A percentile compares a stretch with the other conserved stretches of the same genome.
These are phyloP conservation scores for Rostrohypoxylon terebratum DNA, from an alignment of 495 filamentous ascomycete species.

Conservation along the genomic window DNA sequence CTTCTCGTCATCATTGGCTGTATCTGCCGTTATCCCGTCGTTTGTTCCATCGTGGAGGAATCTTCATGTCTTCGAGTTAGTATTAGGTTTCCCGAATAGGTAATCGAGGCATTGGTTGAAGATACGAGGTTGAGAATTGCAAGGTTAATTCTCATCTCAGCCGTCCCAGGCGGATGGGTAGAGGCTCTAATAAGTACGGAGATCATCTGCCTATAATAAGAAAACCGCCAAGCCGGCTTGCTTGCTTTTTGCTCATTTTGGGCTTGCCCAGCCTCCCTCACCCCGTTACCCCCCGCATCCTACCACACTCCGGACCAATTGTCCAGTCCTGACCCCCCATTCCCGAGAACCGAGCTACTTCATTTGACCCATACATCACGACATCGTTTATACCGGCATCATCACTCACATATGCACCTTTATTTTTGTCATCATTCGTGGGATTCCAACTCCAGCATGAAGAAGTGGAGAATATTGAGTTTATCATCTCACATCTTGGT, in stretches of 20 bases:
- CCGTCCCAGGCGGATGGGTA: neutral
- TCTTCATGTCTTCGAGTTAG: neutral
- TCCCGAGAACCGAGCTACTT: conserved; percentile 39
- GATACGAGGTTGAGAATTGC: conserved; percentile 4
- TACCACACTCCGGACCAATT: conserved; percentile 19
- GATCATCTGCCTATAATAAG: conserved; percentile 34
- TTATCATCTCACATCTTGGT: conserved; percentile 21
- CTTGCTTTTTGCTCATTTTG: neutral
- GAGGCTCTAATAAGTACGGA: conserved; percentile 36
- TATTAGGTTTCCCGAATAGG: neutral
- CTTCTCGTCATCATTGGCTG: neutral
- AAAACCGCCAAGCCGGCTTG: conserved; percentile 29
- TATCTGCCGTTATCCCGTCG: neutral
- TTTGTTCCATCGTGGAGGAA: neutral
- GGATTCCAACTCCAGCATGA: conserved; percentile 15
- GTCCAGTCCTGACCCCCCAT: conserved; percentile 29
- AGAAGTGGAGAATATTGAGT: conserved; percentile 16
- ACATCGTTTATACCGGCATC: conserved; percentile 36
- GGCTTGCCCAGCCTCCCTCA: conserved; percentile 22
- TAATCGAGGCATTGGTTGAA: neutral
- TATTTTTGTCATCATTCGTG: conserved; percentile 22
- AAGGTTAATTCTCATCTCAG: conserved; percentile 17
- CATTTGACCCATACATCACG: conserved; percentile 32
- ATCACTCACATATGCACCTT: neutral
- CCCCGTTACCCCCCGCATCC: conserved; percentile 34